A percentile compares a stretch with the other conserved stretches of the same genome.
Conservation (phyloP, 2,329 filamentous ascomycete genomes). For the Rhynchosporium graminicola region DNA sequence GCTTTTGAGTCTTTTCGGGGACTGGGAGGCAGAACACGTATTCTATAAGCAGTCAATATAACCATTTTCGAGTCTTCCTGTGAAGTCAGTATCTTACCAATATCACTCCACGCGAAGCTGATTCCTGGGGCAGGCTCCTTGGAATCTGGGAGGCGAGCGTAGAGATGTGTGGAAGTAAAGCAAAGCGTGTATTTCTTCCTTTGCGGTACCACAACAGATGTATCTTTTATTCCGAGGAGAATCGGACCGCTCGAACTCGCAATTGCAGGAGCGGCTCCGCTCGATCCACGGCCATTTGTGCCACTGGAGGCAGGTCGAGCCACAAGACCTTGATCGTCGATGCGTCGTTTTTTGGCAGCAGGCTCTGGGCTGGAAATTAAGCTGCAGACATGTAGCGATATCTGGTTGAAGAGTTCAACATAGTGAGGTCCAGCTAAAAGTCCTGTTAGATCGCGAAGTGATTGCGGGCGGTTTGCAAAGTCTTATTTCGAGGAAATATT, state of each 20-base stretch:
- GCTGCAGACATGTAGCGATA: slow-evolving; percentile 37
- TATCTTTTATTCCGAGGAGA: slow-evolving; percentile 63
- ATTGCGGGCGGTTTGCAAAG: neutral
- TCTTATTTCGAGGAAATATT: slow-evolving; percentile 2
- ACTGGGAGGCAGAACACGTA: slow-evolving; percentile 65
- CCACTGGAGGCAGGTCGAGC: slow-evolving; percentile 31
- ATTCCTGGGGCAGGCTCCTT: slow-evolving; percentile 54
- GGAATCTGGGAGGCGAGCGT: slow-evolving; percentile 55
- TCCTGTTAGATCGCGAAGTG: neutral
- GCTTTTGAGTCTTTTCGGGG: slow-evolving; percentile 64
- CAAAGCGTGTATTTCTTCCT: slow-evolving; percentile 68
- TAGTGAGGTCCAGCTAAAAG: slow-evolving; percentile 35
- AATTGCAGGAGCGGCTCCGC: neutral
- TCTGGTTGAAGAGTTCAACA: slow-evolving; percentile 42
- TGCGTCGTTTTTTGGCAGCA: slow-evolving; percentile 38
- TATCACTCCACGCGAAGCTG: slow-evolving; percentile 60
- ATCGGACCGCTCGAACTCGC: slow-evolving; percentile 50
- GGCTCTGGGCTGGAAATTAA: slow-evolving; percentile 32
- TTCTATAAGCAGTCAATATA: slow-evolving; percentile 45
- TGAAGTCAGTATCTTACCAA: slow-evolving; percentile 49
- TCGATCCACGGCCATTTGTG: slow-evolving; percentile 18
- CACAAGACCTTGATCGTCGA: slow-evolving; percentile 35
- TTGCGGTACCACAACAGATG: slow-evolving; percentile 66
- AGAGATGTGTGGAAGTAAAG: slow-evolving; percentile 60
- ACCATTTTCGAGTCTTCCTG: neutral